phyloP scores from a whole-genome alignment of 2,329 filamentous ascomycete species.

The Colletotrichum spaethianum region DNA sequence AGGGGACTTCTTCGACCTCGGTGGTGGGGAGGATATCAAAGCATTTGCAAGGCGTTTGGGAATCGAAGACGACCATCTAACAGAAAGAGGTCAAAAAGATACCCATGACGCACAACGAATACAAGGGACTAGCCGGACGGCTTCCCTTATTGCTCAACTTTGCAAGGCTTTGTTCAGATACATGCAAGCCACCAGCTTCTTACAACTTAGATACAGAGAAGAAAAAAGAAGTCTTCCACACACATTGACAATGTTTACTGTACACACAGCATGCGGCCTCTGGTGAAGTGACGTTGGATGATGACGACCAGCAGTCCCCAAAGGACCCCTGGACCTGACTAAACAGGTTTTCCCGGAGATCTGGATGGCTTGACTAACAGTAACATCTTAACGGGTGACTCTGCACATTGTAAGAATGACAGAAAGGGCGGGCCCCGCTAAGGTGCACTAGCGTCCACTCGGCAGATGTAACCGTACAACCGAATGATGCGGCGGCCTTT shows the following conservation, averaged over 20 bases:
- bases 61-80: slow-evolving; percentile 37
- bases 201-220: slow-evolving; percentile 25
- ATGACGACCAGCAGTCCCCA: neutral
- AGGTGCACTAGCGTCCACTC: slow-evolving; percentile 10
- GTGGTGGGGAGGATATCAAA: slow-evolving; percentile 23
- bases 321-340: neutral
- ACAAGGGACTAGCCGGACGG: slow-evolving; percentile 6
- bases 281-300: neutral
- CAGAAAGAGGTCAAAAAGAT: slow-evolving; percentile 37
- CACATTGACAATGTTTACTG: neutral
- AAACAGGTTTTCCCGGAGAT: neutral
- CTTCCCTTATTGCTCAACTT: slow-evolving; percentile 29
- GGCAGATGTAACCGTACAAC: neutral
- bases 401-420: neutral
- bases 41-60: slow-evolving; percentile 42
- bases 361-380: slow-evolving; percentile 9
- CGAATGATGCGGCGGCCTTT: neutral
- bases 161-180: slow-evolving; percentile 31
- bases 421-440: neutral
- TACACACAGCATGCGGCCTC: neutral
- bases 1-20: slow-evolving; percentile 21
- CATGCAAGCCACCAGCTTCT: slow-evolving; percentile 12
- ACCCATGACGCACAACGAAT: slow-evolving; percentile 34
- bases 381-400: neutral
- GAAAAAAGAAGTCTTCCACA: slow-evolving; percentile 19